phyloP scores from a whole-genome alignment of 768 basidiomycete genomes.

The Agrocybe pediades region DNA sequence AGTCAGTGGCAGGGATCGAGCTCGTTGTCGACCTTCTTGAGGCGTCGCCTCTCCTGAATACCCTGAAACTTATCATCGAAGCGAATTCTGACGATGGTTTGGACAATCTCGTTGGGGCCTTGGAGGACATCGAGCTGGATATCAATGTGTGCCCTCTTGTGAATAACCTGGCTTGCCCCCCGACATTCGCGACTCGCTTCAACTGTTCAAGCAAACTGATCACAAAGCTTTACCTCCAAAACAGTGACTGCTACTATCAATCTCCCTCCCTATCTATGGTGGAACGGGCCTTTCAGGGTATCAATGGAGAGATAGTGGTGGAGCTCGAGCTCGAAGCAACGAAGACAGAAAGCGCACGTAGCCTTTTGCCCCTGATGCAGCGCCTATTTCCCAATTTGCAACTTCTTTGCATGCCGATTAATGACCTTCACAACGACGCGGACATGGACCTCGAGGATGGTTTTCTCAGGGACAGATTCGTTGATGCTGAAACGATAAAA shows the following conservation, averaged over 20 bases:
- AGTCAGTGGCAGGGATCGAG: not conserved
- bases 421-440: not conserved
- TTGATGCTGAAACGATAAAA: not conserved
- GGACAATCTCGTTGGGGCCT: not conserved
- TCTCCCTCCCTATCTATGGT: not conserved
- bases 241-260: not conserved
- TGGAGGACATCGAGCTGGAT: not conserved
- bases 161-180: not conserved
- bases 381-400: not conserved
- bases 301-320: not conserved
- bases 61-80: not conserved
- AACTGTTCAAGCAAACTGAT: not conserved
- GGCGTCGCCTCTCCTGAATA: not conserved
- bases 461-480: not conserved
- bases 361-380: not conserved
- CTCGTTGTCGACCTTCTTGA: not conserved
- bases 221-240: not conserved
- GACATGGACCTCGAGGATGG: not conserved
- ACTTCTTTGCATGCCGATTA: not conserved
- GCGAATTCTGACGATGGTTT: not conserved
- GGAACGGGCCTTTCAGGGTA: not conserved
- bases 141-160: not conserved
- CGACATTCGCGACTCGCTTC: not conserved
- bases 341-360: not conserved
- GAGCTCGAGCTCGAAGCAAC: not conserved